Base-by-base conservation (phyloP, 2,329 filamentous ascomycete species). In the Myriosclerotinia scirpicola region DNA sequence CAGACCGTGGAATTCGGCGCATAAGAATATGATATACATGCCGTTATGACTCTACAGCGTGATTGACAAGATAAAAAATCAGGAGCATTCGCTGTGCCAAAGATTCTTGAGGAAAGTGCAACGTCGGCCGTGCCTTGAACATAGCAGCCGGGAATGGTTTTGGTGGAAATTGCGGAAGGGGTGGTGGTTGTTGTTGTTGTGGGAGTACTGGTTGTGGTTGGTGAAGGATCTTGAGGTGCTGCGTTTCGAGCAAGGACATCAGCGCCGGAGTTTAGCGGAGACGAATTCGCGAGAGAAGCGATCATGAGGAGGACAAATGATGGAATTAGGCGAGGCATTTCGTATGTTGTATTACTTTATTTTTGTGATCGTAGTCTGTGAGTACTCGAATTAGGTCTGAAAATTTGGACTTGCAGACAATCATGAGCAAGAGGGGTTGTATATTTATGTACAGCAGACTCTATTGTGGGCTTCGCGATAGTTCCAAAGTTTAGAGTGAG, bases 21-120 rank as follows among this genome's bases (percentile, higher is more conserved):
- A n/a, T 22, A 64, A 14, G 62, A 64, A 38, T 64, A 58, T 26
- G 62, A 64, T 50, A 64, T 50, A 48, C 62, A 64, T n/a, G 38
- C 20, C 17, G 62, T 46, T 7, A 50, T 5, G 15, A 11, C 17
- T 14, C 26, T 11, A 20, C 62, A 64, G 20, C 20, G 20, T 2
- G 34, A n/a, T 50, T 64, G 62, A 7, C 62, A 64, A 36, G 20
- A 11, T 3, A 30, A 5, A 48, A 56, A 12, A 11, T 58, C 42
- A 5, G 52, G 22, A 4, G 8, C 15, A 20, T 9, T 15, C 5
- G 8, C 5, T 20, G 38, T 15, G 12, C 15, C 40, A 6, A 40
- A 64, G 15, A 46, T 14, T 17, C 30, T 22, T 34, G 52, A 36
- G 15, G 30, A 36, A 30, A 64, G 62, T 1, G 38, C 62, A 36